Evolutionary conservation across 2,329 filamentous ascomycete species (phyloP).

Genomic region (Periconia macrospinosa): DNA sequence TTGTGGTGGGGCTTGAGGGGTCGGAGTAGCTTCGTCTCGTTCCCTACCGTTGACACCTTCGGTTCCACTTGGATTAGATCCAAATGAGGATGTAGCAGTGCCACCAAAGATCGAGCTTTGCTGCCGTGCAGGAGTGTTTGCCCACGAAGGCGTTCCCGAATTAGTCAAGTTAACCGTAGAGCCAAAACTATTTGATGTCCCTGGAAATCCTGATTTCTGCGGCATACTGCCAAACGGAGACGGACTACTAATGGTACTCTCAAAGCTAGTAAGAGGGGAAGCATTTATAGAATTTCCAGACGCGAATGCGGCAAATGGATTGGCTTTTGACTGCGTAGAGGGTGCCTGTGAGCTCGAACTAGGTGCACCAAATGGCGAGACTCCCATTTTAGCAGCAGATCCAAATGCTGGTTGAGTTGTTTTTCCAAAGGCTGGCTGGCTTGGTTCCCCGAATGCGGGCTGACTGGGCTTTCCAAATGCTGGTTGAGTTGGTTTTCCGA

Average conservation of each 20-base stretch:
- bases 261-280: constrained; percentile 38
- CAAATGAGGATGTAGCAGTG: constrained; percentile 33
- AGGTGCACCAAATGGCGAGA: constrained; percentile 5
- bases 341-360: constrained; percentile 16
- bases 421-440: constrained; percentile 20
- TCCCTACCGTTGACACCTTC: constrained; percentile 26
- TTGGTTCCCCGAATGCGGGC: constrained; percentile 8
- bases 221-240: constrained; percentile 20
- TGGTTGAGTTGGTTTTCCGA: constrained; percentile 9
- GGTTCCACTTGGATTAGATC: constrained; percentile 29
- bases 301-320: constrained; percentile 40
- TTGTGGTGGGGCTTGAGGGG: constrained; percentile 29
- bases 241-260: constrained; percentile 13
- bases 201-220: constrained; percentile 24
- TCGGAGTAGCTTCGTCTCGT: constrained; percentile 40
- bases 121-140: constrained; percentile 33
- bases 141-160: constrained; percentile 36
- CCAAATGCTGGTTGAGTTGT: constrained; percentile 16
- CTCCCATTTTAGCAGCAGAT: constrained; percentile 12
- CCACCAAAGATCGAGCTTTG: constrained; percentile 31
- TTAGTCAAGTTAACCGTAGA: constrained; percentile 44
- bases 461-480: constrained; percentile 24
- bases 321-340: constrained; percentile 23
- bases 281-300: constrained; percentile 11
- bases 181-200: constrained; percentile 11